Evolutionary conservation across 2,329 filamentous ascomycete species (phyloP), one percentile per base, ranked within the genome.

Genomic region (Chaetothyriales sp.): DNA sequence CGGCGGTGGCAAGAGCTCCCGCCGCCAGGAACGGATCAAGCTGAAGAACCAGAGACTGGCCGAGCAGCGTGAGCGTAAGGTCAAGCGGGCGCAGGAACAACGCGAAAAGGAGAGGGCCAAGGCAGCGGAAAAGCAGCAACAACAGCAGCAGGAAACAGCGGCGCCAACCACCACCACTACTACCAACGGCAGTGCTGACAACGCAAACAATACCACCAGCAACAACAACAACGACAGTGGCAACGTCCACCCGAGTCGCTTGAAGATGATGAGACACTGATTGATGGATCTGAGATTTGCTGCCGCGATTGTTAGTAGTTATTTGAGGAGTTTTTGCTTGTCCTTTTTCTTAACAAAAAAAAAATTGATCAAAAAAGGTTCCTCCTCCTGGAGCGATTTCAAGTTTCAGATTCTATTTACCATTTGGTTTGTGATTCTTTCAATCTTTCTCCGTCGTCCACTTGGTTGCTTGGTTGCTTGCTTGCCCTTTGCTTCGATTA

Each of bases 41-140:
- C 76, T 76, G 52, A 95, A 95, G 77, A 95, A 96, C 70, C 73
- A 77, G 61, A 90, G 89, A 70, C 75, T 95, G 47, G 78, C 86
- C 59, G 86, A 81, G 57, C 73, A 84, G 68, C 73, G 80, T 51
- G 71, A 74, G 51, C 70, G 76, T 44, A 70, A 56, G 64, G 66
- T 52, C 70, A 73, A 61, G 66, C 68, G 57, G 68, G 32, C 69
- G 64, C 10, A 49, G 19, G 63, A 60, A 50, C 66, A 64, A 57
- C 65, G 70, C 54, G 65, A 69, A 48, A 69, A 70, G 57, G 63
- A 64, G 44, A 52, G 50, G 49, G 50, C 57, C 25, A 62, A 56
- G 51, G 54, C 50, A 49, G 59, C 55, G 46, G 57, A 58, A 56
- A 56, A 54, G 46, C 59, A 53, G n/a, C n/a, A n/a, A n/a, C n/a